Base-by-base conservation (phyloP, 371 early-diverging fungal species). In the Zychaea mexicana region DNA sequence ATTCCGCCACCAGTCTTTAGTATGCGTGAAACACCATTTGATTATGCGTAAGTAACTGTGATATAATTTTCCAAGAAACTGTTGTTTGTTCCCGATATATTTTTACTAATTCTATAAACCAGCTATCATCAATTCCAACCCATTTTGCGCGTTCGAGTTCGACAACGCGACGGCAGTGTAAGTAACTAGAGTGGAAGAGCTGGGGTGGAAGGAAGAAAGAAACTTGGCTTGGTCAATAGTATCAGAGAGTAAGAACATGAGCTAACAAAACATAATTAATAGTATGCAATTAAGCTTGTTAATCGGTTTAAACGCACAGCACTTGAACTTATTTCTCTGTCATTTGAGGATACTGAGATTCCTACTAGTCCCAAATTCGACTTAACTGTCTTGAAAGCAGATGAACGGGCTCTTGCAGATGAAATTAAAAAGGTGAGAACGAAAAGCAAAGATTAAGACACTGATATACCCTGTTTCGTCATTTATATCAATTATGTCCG, bases 1-100 rank as follows among this genome's bases (percentile, higher is more conserved):
- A 73, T 86, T 26, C 88, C 88, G 2, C 87, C 88, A 32, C 88
- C 90, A 3, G 5, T 69, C 2, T 87, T 89, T 63, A 76, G 82
- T n/a, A 39, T 69, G 15, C 56, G 67, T n/a, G 80, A 85, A 63
- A 75, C 56, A 7, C 69, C 74, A 2, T 59, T 69, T 31, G 57
- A 67, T 26, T 90, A 90, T 64, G 67, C 73, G 84, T 87, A 77
- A 53, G 69, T 38, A 31, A 15, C 21, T 6, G 10, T 17, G n/a
- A n/a, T n/a, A n/a, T n/a, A n/a, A n/a, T n/a, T n/a, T n/a, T n/a
- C n/a, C n/a, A n/a, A n/a, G n/a, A n/a, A n/a, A n/a, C n/a, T n/a
- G n/a, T n/a, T n/a, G n/a, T n/a, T n/a, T n/a, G n/a, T n/a, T 24
- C n/a, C 13, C 6, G 45, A 9, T 19, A 10, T 17, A 10, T n/a